Conservation (phyloP, 495 filamentous ascomycete species). For the Tuber calosporum region DNA sequence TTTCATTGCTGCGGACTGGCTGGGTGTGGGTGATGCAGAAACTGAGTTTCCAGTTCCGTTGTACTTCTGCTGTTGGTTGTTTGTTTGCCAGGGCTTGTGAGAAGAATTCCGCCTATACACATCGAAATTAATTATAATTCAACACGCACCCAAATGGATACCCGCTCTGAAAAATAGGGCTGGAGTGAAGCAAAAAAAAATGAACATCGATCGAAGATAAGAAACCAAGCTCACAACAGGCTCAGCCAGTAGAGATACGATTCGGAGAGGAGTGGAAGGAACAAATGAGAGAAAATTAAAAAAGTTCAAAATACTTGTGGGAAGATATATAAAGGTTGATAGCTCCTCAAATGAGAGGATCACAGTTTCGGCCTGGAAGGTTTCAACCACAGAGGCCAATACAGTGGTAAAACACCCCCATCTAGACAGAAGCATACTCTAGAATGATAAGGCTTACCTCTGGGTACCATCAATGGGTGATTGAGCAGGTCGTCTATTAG, state of each 20-base stretch:
- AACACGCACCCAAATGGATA: slow-evolving; percentile 7
- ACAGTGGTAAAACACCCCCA: slow-evolving; percentile 1
- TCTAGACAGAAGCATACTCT: slow-evolving; percentile 5
- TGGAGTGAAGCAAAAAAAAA: slow-evolving; percentile 2
- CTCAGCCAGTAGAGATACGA: not conserved
- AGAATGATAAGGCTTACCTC: slow-evolving; percentile 34
- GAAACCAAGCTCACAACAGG: not conserved
- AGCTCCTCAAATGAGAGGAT: not conserved
- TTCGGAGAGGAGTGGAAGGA: not conserved
- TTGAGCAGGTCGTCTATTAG: slow-evolving; percentile 35
- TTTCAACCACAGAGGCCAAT: slow-evolving; percentile 19
- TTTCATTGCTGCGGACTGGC: slow-evolving; percentile 46
- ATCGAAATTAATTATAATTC: slow-evolving; percentile 12
- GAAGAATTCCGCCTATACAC: slow-evolving; percentile 33
- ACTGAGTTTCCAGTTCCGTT: slow-evolving; percentile 24
- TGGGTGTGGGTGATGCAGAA: slow-evolving; percentile 43
- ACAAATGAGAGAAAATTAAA: not conserved
- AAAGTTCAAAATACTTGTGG: not conserved
- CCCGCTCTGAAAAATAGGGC: not conserved
- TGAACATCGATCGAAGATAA: not conserved
- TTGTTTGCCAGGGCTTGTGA: slow-evolving; percentile 37
- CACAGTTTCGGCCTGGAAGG: not conserved
- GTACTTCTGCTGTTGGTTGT: slow-evolving; percentile 39
- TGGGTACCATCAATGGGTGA: slow-evolving; percentile 39
- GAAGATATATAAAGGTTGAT: not conserved